These are phyloP conservation scores for Barnettozyma wickerhamii DNA, from an alignment of 805 yeast genomes.

Conservation along the genomic window DNA sequence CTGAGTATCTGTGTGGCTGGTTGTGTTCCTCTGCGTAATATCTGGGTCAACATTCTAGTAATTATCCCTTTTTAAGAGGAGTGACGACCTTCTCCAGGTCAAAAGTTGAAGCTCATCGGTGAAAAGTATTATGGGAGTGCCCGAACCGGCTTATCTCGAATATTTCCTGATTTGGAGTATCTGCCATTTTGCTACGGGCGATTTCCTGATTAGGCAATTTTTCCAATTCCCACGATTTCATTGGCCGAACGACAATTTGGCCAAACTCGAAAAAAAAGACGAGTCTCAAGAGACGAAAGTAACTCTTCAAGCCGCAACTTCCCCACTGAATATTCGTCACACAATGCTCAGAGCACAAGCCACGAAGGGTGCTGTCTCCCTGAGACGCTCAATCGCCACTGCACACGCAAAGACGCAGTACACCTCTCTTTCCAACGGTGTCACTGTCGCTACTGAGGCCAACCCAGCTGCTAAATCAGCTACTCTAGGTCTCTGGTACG, in stretches of 20 bases:
- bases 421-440: constrained; percentile 71
- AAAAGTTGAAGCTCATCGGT: not conserved
- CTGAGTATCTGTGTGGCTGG: constrained; percentile 1
- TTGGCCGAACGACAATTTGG: constrained; percentile 11
- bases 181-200: constrained; percentile 3
- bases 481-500: constrained; percentile 64
- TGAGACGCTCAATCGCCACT: constrained; percentile 53
- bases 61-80: not conserved
- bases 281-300: not conserved
- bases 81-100: not conserved
- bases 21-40: constrained; percentile 1
- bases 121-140: not conserved
- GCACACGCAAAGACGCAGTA: constrained; percentile 56
- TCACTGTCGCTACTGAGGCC: constrained; percentile 66
- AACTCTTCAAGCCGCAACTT: not conserved
- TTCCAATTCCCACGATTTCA: constrained; percentile 19
- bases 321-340: constrained; percentile 2
- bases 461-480: constrained; percentile 51
- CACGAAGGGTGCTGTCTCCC: constrained; percentile 14
- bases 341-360: constrained; percentile 25
- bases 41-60: too few relatives aligned
- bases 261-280: constrained; percentile 4
- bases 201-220: constrained; percentile 3
- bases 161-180: not conserved
- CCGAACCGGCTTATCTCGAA: constrained; percentile 7